Evolutionary conservation across 2,329 filamentous ascomycete species (phyloP), one percentile per base, ranked within the genome.

Genomic region (Colletotrichum lindemuthianum): DNA sequence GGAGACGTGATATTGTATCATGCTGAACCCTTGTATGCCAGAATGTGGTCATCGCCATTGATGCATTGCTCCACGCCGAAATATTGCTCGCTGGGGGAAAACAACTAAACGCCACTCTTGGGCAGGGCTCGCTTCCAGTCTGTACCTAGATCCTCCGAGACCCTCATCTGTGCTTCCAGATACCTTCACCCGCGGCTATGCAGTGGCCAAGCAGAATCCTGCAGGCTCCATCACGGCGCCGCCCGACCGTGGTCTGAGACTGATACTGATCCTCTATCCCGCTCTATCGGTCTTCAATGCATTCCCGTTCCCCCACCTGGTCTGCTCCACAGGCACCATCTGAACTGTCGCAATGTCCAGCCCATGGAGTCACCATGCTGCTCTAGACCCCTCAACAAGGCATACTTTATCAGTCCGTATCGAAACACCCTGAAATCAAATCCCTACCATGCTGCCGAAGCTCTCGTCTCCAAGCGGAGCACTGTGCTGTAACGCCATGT

Each of bases 261-360:
- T 24, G 24, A 24, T 24, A 24, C 24, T 1, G 16, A 39, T 56
- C 45, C 36, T 50, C 33, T 37, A 24, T 54, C 51, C 51, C 52
- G n/a, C 41, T 49, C 24, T 15, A 9, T 53, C 34, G 40, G 44
- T 51, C 45, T 45, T 37, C 32, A 57, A 48, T 63, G 24, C 59
- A 43, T 37, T 32, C 24, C 24, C 24, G 4, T 34, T 34, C 45
- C 50, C 48, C 41, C 58, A 52, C 58, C 33, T 59, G 43, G 33
- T 52, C 34, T 47, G 43, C 51, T 45, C 63, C 52, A 63, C 59
- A 52, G 58, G 33, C 61, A 41, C 41, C 47, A 34, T 65, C 63
- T 57, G 48, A 51, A 49, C 44, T 49, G 36, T 34, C 9, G 44
- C 56, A 63, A 24, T 24, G 24, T 57, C 51, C 47, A 33, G 12